A percentile compares a stretch with the other conserved stretches of the same genome.
Evolutionary conservation across 1,284 basidiomycete species (phyloP).

Genomic region (Porodaedalea pini): DNA sequence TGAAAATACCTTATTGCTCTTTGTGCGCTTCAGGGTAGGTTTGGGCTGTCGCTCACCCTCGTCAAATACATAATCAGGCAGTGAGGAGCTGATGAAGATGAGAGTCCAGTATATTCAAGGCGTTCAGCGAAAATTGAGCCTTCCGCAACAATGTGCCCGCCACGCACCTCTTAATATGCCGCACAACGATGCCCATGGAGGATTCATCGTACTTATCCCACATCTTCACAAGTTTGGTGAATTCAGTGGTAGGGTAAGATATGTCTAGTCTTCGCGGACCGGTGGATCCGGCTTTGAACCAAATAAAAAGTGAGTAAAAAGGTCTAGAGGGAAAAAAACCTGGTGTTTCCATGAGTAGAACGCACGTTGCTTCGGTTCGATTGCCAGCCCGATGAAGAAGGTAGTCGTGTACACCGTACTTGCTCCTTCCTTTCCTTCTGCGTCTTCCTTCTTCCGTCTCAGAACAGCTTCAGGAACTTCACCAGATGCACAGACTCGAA

Average conservation of each 20-base stretch:
- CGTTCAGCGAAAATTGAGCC: conserved; percentile 11
- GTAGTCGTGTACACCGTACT: conserved; percentile 87
- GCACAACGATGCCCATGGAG: conserved; percentile 92
- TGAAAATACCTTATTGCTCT: conserved; percentile 68
- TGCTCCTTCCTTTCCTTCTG: conserved; percentile 72
- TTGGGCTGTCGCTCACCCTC: conserved; percentile 72
- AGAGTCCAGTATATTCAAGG: background rate
- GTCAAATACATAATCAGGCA: conserved; percentile 85
- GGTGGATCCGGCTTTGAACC: conserved; percentile 53
- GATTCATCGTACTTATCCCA: conserved; percentile 96
- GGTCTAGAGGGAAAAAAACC: conserved; percentile 9
- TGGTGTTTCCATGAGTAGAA: conserved; percentile 22
- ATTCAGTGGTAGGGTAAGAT: conserved; percentile 94
- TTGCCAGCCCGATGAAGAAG: conserved; percentile 94
- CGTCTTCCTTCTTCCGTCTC: conserved; percentile 77
- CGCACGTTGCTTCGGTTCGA: conserved; percentile 89
- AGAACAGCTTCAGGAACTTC: conserved; percentile 72
- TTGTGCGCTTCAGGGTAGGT: conserved; percentile 58
- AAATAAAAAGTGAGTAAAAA: conserved; percentile 20
- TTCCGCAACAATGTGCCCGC: conserved; percentile 15
- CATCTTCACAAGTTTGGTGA: conserved; percentile 90
- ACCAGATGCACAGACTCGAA: conserved; percentile 86
- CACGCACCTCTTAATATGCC: conserved; percentile 85
- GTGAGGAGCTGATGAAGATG: conserved; percentile 46
- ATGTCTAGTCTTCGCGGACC: conserved; percentile 88